A percentile compares a stretch with the other conserved stretches of the same genome.
Conservation (phyloP, 2,329 filamentous ascomycete genomes). For the Hymenoscyphus linearis region DNA sequence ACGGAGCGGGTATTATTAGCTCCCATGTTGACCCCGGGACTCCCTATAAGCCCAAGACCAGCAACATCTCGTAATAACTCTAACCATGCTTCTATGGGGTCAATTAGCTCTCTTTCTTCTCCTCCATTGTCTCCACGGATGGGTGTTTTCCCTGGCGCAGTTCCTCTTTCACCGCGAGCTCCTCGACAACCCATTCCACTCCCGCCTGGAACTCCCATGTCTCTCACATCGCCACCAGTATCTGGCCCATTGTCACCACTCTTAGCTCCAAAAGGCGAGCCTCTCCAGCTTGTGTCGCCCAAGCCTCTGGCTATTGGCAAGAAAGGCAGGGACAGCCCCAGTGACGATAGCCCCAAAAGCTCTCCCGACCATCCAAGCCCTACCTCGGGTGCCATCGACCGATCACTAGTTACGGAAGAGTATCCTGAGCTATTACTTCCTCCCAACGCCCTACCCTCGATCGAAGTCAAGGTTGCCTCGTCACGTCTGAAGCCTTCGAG, state of each 20-base stretch:
- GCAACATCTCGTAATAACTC: constrained; percentile 46
- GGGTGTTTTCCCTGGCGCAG: constrained; percentile 39
- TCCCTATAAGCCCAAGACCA: constrained; percentile 57
- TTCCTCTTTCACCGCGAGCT: constrained; percentile 65
- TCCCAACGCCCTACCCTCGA: constrained; percentile 81
- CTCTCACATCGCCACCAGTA: constrained; percentile 46
- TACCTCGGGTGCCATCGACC: constrained; percentile 56
- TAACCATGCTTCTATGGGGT: constrained; percentile 38
- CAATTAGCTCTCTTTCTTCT: constrained; percentile 36
- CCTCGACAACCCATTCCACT: constrained; percentile 69
- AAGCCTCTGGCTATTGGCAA: constrained; percentile 38
- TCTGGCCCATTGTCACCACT: constrained; percentile 4
- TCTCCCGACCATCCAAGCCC: constrained; percentile 28
- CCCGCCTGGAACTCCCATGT: constrained; percentile 62
- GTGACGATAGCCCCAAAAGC: constrained; percentile 21
- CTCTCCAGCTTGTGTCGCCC: constrained; percentile 36
- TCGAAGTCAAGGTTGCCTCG: constrained; percentile 82
- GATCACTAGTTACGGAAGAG: constrained; percentile 75
- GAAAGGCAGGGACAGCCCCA: constrained; percentile 26
- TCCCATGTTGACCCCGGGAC: constrained; percentile 52
- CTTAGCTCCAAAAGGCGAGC: constrained; percentile 24
- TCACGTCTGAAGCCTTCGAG: constrained; percentile 92
- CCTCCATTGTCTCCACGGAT: constrained; percentile 64
- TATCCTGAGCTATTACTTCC: constrained; percentile 81
- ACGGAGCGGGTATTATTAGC: constrained; percentile 32